phyloP scores from a whole-genome alignment of 169 alveolate genomes.

The Cryptosporidium andersoni region DNA sequence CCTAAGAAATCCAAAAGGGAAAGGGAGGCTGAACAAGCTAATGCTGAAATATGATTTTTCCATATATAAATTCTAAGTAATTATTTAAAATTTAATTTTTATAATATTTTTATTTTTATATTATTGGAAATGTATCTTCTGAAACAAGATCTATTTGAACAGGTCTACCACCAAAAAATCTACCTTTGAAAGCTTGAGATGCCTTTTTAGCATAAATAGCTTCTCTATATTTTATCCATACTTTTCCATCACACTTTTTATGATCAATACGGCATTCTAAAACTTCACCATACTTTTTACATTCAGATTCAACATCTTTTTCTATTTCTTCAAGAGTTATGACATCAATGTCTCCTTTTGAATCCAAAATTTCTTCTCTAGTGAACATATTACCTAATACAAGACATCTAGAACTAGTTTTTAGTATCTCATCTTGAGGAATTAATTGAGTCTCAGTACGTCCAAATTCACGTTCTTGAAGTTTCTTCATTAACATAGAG shows the following conservation, averaged over 20 bases:
- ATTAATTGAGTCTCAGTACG: neutral
- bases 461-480: constrained; percentile 72
- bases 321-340: constrained; percentile 82
- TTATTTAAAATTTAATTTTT: neutral
- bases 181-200: constrained; percentile 79
- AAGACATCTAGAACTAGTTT: constrained; percentile 73
- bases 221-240: constrained; percentile 80
- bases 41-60: constrained; percentile 82
- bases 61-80: constrained; percentile 1
- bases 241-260: constrained; percentile 82
- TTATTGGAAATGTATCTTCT: constrained; percentile 53
- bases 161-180: constrained; percentile 86
- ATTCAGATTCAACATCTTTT: constrained; percentile 89
- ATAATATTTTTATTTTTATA: constrained; percentile 1
- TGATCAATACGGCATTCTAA: constrained; percentile 80
- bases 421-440: constrained; percentile 1
- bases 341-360: constrained; percentile 73
- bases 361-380: constrained; percentile 75
- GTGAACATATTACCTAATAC: constrained; percentile 85
- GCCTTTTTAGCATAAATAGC: constrained; percentile 80
- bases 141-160: constrained; percentile 78
- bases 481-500: constrained; percentile 83
- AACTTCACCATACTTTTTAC: constrained; percentile 86
- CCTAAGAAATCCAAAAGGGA: constrained; percentile 86
- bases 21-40: constrained; percentile 88